Conservation (phyloP, 192 early-diverging fungal genomes). For the Coemansia guatemalensis region DNA sequence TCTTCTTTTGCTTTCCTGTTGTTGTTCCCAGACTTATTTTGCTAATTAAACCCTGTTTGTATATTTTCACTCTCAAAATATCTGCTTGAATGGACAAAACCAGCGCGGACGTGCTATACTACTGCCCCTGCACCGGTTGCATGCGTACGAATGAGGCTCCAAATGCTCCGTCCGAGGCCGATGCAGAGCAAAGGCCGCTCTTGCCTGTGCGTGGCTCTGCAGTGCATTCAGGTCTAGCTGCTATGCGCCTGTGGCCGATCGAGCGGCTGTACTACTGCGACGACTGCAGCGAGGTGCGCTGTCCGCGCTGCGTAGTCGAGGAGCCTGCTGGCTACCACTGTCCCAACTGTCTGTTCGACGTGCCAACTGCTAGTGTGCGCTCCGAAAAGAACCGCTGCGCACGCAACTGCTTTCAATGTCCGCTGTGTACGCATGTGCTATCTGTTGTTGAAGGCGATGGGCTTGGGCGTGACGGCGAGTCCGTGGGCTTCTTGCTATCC, state of each 20-base stretch:
- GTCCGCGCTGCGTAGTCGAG: conserved; percentile 77
- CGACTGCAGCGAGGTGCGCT: conserved; percentile 78
- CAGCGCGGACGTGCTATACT: conserved; percentile 27
- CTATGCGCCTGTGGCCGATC: conserved; percentile 54
- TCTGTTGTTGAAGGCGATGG: conserved; percentile 63
- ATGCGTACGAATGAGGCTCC: conserved; percentile 9
- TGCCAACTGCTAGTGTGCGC: conserved; percentile 92
- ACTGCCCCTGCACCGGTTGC: conserved; percentile 35
- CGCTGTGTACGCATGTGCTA: conserved; percentile 77
- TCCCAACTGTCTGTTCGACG: conserved; percentile 96
- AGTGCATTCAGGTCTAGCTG: conserved; percentile 14
- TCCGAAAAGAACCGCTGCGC: conserved; percentile 93
- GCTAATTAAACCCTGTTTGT: conserved; percentile 1
- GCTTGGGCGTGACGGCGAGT: conserved; percentile 12
- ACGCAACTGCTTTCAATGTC: conserved; percentile 93
- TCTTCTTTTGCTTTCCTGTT: neutral
- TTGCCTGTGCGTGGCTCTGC: neutral
- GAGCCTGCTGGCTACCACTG: conserved; percentile 92
- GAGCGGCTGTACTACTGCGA: conserved; percentile 86
- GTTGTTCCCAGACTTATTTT: neutral
- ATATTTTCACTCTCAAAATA: neutral
- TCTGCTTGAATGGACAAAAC: conserved; percentile 1
- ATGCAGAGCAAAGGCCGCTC: neutral
- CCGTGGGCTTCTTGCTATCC: conserved; percentile 65
- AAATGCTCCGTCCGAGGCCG: neutral